phyloP scores from a whole-genome alignment of 2,329 filamentous ascomycete genomes.

The Coniosporium tulheliwenetii region DNA sequence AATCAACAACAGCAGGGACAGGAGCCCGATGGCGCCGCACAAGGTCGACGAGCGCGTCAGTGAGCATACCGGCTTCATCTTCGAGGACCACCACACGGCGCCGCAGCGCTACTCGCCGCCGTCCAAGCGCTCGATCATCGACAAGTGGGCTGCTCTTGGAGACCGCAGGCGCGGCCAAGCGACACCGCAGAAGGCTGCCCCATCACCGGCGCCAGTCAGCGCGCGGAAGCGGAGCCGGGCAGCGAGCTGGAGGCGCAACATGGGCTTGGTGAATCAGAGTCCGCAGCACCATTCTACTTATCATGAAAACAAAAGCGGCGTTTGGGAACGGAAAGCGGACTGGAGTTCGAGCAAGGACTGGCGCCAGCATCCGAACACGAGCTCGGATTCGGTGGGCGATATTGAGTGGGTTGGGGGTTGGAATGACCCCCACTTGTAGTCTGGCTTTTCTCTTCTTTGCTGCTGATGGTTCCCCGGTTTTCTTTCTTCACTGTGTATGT shows the following conservation, averaged over 20 bases:
- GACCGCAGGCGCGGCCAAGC: conserved; percentile 59
- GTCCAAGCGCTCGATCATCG: conserved; percentile 47
- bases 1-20: conserved; percentile 31
- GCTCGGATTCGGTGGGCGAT: conserved; percentile 56
- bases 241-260: conserved; percentile 16
- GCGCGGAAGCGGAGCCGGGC: conserved; percentile 14
- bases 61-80: conserved; percentile 56
- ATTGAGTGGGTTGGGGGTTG: conserved; percentile 93
- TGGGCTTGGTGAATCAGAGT: conserved; percentile 9
- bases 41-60: conserved; percentile 45
- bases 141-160: conserved; percentile 84
- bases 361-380: conserved; percentile 26
- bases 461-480: too few relatives aligned
- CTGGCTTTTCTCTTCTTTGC: conserved; percentile 5
- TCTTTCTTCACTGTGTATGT: too few relatives aligned
- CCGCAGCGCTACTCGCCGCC: conserved; percentile 46
- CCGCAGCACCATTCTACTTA: conserved; percentile 7
- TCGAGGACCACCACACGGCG: conserved; percentile 44
- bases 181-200: conserved; percentile 13
- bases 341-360: conserved; percentile 33
- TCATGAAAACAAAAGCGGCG: conserved; percentile 14
- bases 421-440: conserved; percentile 53
- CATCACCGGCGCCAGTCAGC: conserved; percentile 8
- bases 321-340: conserved; percentile 15
- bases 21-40: conserved; percentile 7